Evolutionary conservation across 164 flowering plant genomes (phyloP).

Genomic region (Annona cherimola): DNA sequence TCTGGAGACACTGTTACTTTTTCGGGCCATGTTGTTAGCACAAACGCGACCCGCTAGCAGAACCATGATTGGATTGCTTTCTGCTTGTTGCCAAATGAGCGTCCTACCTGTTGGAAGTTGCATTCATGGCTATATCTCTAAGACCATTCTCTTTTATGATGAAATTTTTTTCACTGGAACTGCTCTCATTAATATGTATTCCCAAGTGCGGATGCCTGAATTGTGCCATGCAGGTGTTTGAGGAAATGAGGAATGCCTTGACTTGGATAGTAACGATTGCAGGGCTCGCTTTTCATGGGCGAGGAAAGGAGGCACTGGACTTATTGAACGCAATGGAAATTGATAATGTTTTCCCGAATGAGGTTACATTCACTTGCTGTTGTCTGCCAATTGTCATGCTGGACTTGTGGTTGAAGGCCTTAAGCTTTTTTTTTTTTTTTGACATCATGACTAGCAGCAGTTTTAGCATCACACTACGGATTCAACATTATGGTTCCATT

Average conservation of each 20-base stretch:
- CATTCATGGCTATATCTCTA: constrained; percentile 46
- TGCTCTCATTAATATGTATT: constrained; percentile 59
- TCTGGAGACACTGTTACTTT: constrained; percentile 29
- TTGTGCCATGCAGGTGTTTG: constrained; percentile 30
- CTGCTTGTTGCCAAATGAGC: constrained; percentile 54
- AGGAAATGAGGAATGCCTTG: constrained; percentile 43
- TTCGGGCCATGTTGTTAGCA: constrained; percentile 34
- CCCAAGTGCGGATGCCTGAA: constrained; percentile 53
- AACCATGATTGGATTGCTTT: constrained; percentile 51
- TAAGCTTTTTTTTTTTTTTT: too few relatives aligned
- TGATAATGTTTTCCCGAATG: constrained; percentile 37
- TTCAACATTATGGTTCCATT: constrained; percentile 61
- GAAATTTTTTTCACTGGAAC: constrained; percentile 50
- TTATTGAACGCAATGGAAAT: constrained; percentile 33
- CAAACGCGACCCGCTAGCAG: constrained; percentile 38
- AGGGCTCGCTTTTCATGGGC: constrained; percentile 54
- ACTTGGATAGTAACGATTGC: constrained; percentile 54
- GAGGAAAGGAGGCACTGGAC: constrained; percentile 44
- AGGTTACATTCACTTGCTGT: constrained; percentile 49
- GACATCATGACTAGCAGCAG: constrained; percentile 28
- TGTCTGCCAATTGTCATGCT: constrained; percentile 53
- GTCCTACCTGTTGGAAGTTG: constrained; percentile 39
- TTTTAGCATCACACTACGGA: constrained; percentile 30
- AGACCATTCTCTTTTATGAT: constrained; percentile 28
- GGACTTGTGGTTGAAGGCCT: constrained; percentile 60